Conservation (phyloP, 129 eudicot species). For the Artemisia annua region DNA sequence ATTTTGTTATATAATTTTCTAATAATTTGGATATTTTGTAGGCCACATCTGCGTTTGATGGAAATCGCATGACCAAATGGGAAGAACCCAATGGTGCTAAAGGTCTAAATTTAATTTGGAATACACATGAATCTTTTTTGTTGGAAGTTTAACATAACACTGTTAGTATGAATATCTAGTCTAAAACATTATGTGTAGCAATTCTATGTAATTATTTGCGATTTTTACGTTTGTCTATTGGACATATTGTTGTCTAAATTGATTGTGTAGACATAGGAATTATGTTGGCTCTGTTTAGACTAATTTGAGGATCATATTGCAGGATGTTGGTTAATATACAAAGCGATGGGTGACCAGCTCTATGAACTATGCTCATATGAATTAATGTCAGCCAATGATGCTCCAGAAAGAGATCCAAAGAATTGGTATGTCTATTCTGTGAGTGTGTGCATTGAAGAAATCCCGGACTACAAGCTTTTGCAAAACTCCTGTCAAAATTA, state of each 20-base stretch:
- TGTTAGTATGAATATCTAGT: too few relatives aligned
- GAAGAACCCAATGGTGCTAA: conserved; percentile 97
- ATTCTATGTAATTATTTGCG: too few relatives aligned
- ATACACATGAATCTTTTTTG: too few relatives aligned
- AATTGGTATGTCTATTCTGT: conserved; percentile 63
- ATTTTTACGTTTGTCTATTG: too few relatives aligned
- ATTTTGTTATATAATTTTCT: conserved; percentile 7
- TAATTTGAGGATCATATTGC: conserved; percentile 28
- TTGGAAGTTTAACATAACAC: too few relatives aligned
- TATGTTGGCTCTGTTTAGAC: not conserved
- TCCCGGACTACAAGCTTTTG: not conserved
- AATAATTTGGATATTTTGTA: conserved; percentile 28
- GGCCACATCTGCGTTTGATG: conserved; percentile 96
- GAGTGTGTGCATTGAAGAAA: not conserved
- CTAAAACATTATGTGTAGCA: too few relatives aligned
- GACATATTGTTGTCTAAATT: too few relatives aligned
- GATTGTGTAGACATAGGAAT: too few relatives aligned
- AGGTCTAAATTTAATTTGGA: conserved; percentile 39
- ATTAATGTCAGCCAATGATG: conserved; percentile 97
- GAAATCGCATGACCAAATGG: conserved; percentile 88
- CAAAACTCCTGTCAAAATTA: not conserved
- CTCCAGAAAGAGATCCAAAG: conserved; percentile 94
- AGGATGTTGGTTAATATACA: conserved; percentile 93
- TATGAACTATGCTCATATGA: conserved; percentile 78
- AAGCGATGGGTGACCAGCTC: conserved; percentile 42